Base-by-base conservation (phyloP, 805 yeast species). In the Candida fluviatilis region DNA sequence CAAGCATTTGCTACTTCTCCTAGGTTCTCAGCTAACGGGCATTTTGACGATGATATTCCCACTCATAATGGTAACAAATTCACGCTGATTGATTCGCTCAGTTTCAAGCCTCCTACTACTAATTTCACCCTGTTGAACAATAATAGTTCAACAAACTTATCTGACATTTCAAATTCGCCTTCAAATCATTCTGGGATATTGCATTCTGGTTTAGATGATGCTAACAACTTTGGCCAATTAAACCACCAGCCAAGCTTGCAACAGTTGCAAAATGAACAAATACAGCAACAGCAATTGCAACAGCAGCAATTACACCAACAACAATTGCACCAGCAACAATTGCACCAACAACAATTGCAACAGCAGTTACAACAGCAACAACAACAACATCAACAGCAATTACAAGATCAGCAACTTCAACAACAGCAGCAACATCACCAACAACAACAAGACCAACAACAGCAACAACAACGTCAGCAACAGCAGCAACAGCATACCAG, bases 111-210 rank as follows among this genome's bases (percentile, higher is more conserved):
- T 3, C 73, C 73, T 1, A 49, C 60, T 4, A 42, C 45, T 12
- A 33, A 21, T n/a, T 67, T 68, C 47, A 67, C 72, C 12, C 64
- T 63, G 38, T 51, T 68, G 43, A 60, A 58, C 46, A 68, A 68
- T 46, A 50, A 51, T 40, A 62, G 70, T 45, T 64, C 55, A 39
- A 62, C 71, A 8, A 66, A 68, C 41, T 49, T 68, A 31, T 60
- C 68, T 4, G 71, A 64, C 17, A 54, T 58, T 21, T 60, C 65
- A 40, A 43, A 36, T 28, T 31, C 36, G 17, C 28, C 29, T 15
- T 37, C 39, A 31, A 60, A 56, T 42, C 57, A 52, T 40, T 33
- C 35, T 4, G 18, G 14, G 7, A 23, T 19, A 14, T 31, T 31
- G 14, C 18, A 19, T 13, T 15, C 27, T 5, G 12, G 27, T 12